A percentile compares a stretch with the other conserved stretches of the same genome.
Evolutionary conservation across 2,329 filamentous ascomycete species (phyloP).

Genomic region (Aspergillus japonicus): DNA sequence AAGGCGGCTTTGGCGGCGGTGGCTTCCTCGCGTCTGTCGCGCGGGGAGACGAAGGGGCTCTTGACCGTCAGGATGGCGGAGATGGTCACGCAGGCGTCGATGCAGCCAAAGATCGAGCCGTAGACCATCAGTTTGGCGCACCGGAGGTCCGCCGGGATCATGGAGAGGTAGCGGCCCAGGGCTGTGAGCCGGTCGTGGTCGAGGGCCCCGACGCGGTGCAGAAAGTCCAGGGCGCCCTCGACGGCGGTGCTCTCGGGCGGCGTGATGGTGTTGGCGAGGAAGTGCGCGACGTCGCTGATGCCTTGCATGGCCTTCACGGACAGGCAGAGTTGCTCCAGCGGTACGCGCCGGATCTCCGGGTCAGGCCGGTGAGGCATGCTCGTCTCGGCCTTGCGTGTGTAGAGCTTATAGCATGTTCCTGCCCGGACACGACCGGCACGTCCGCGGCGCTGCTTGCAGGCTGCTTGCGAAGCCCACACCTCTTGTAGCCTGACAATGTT

Average conservation of each 20-base stretch:
- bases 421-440: slow-evolving; percentile 90
- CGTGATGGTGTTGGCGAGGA: slow-evolving; percentile 82
- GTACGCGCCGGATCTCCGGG: slow-evolving; percentile 89
- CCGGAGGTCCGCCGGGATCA: slow-evolving; percentile 89
- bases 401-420: slow-evolving; percentile 93
- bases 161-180: slow-evolving; percentile 86
- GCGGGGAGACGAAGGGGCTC: slow-evolving; percentile 81
- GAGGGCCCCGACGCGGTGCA: slow-evolving; percentile 83
- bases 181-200: slow-evolving; percentile 85
- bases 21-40: slow-evolving; percentile 77
- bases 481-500: slow-evolving; percentile 95
- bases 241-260: slow-evolving; percentile 84
- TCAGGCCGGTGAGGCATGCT: slow-evolving; percentile 87
- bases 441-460: slow-evolving; percentile 90
- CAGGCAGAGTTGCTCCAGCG: slow-evolving; percentile 88
- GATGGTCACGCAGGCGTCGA: slow-evolving; percentile 84
- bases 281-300: slow-evolving; percentile 73
- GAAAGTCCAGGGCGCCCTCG: slow-evolving; percentile 74
- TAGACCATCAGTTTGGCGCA: slow-evolving; percentile 96
- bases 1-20: slow-evolving; percentile 75
- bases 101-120: slow-evolving; percentile 86
- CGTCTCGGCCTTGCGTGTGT: slow-evolving; percentile 77
- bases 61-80: slow-evolving; percentile 88
- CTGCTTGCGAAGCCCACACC: slow-evolving; percentile 90
- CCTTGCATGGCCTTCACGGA: slow-evolving; percentile 90